Conservation (phyloP, 2,329 filamentous ascomycete genomes). For the Iodosphaeria phyllophila region DNA sequence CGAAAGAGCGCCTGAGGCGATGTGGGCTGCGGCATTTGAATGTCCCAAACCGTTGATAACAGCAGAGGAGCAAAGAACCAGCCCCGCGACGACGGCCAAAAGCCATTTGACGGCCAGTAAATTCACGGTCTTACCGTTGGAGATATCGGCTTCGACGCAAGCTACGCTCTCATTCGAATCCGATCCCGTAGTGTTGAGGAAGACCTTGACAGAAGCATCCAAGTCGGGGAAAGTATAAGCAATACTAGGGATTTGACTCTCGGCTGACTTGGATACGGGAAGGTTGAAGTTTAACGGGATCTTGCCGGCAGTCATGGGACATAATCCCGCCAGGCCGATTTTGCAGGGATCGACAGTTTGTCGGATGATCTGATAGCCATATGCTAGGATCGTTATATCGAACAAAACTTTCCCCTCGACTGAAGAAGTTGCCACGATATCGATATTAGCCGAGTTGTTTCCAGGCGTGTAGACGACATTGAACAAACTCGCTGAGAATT, state of each 20-base stretch:
- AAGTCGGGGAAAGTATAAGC: constrained; percentile 71
- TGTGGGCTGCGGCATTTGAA: constrained; percentile 72
- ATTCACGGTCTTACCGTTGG: constrained; percentile 71
- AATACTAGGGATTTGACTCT: constrained; percentile 51
- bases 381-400: constrained; percentile 58
- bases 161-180: constrained; percentile 38
- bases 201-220: constrained; percentile 58
- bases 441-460: constrained; percentile 54
- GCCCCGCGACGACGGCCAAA: constrained; percentile 58
- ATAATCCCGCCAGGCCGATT: constrained; percentile 52
- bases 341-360: constrained; percentile 60
- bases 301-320: constrained; percentile 76
- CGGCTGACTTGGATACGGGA: constrained; percentile 31
- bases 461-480: constrained; percentile 62
- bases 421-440: constrained; percentile 64
- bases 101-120: constrained; percentile 66
- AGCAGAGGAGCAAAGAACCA: constrained; percentile 61
- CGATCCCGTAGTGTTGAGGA: constrained; percentile 40
- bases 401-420: constrained; percentile 70
- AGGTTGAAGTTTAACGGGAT: constrained; percentile 59
- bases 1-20: constrained; percentile 68
- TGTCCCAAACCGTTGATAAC: constrained; percentile 69
- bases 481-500: constrained; percentile 77
- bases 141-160: constrained; percentile 63
- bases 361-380: constrained; percentile 57